These are phyloP conservation scores for Carallia pectinifolia DNA, from an alignment of 345 rosid genomes.

Conservation along the genomic window DNA sequence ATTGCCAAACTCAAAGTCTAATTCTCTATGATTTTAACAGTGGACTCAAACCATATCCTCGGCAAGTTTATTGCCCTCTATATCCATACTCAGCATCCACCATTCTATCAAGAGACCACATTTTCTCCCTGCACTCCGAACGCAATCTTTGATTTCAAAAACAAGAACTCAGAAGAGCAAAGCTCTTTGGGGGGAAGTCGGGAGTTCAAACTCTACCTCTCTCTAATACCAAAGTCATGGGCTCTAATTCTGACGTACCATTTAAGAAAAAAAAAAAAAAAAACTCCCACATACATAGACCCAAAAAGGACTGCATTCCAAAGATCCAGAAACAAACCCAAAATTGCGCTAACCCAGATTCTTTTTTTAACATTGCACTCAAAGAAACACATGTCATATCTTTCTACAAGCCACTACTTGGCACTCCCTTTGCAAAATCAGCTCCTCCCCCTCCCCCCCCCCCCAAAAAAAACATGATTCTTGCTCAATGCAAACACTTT, in stretches of 20 bases:
- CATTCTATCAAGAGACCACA: background rate
- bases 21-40: background rate
- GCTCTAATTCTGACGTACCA: too few species aligned
- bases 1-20: too few species aligned
- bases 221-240: too few species aligned
- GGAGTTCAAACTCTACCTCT: too few species aligned
- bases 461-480: too few species aligned
- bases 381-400: background rate
- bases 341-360: slow-evolving; percentile 3
- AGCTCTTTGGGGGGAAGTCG: too few species aligned
- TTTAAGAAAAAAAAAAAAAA: too few species aligned
- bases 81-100: background rate
- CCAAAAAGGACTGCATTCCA: background rate
- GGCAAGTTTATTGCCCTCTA: background rate
- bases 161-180: too few species aligned
- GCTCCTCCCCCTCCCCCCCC: too few species aligned
- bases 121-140: background rate
- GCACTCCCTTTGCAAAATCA: too few species aligned
- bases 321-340: background rate
- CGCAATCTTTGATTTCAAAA: background rate
- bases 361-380: background rate
- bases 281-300: background rate
- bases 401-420: background rate
- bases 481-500: background rate
- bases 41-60: background rate